Percentiles rank a stretch among this genome's conserved stretches.
Conservation (phyloP, 495 filamentous ascomycete species). For the Annulohypoxylon bovei region DNA sequence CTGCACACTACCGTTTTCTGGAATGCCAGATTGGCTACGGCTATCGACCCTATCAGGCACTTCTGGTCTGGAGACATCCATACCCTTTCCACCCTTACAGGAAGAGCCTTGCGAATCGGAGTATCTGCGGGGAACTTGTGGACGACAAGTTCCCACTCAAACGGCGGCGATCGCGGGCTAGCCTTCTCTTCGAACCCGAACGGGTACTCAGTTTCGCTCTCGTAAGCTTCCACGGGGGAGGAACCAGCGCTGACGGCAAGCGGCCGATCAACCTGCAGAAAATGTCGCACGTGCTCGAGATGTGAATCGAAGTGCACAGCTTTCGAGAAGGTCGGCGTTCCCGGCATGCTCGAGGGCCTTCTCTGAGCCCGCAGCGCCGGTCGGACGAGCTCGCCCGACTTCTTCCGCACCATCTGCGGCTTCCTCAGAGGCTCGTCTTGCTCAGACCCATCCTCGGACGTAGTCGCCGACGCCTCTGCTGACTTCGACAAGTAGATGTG, state of each 20-base stretch:
- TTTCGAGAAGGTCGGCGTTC: slow-evolving; percentile 94
- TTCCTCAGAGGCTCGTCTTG: slow-evolving; percentile 73
- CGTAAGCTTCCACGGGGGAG: slow-evolving; percentile 89
- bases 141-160: slow-evolving; percentile 88
- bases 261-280: slow-evolving; percentile 90
- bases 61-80: slow-evolving; percentile 89
- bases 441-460: slow-evolving; percentile 69
- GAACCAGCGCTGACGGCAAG: slow-evolving; percentile 94
- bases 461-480: slow-evolving; percentile 63
- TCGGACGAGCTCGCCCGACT: slow-evolving; percentile 95
- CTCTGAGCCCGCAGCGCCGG: slow-evolving; percentile 85
- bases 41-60: slow-evolving; percentile 80
- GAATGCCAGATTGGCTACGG: slow-evolving; percentile 88
- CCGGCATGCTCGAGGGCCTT: slow-evolving; percentile 95
- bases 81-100: slow-evolving; percentile 81
- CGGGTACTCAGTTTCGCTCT: slow-evolving; percentile 86
- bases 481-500: slow-evolving; percentile 64
- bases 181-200: slow-evolving; percentile 70
- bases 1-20: slow-evolving; percentile 87
- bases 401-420: slow-evolving; percentile 93
- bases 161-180: slow-evolving; percentile 57
- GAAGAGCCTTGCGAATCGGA: slow-evolving; percentile 67
- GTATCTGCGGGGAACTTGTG: slow-evolving; percentile 82
- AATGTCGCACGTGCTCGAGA: slow-evolving; percentile 94
- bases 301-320: slow-evolving; percentile 95